Evolutionary conservation across 352 stramenopile species (phyloP).

Genomic region (Pythium sp.): DNA sequence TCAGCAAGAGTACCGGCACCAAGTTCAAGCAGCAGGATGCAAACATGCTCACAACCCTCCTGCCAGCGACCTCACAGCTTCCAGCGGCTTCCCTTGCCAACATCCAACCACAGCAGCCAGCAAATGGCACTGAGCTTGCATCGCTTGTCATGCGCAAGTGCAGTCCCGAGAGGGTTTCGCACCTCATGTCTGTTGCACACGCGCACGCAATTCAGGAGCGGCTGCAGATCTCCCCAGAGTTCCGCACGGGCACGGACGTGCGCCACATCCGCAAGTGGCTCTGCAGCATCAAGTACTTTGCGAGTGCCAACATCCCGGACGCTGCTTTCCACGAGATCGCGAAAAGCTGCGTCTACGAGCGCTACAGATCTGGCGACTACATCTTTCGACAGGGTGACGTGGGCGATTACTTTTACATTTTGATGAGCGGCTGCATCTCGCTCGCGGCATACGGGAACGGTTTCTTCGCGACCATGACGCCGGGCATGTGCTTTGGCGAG

Average conservation of each 20-base stretch:
- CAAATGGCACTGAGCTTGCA: neutral
- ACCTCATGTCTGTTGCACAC: constrained; percentile 33
- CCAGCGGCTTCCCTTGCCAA: neutral
- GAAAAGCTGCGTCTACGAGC: constrained; percentile 38
- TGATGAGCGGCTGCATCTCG: constrained; percentile 61
- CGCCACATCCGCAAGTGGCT: constrained; percentile 71
- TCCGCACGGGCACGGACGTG: constrained; percentile 37
- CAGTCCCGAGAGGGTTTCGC: constrained; percentile 33
- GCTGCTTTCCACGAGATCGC: constrained; percentile 51
- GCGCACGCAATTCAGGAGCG: constrained; percentile 31
- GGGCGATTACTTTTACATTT: constrained; percentile 69
- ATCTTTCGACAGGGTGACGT: constrained; percentile 72
- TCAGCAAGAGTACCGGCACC: neutral
- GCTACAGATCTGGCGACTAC: constrained; percentile 45
- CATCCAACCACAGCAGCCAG: neutral
- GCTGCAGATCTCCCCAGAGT: constrained; percentile 35
- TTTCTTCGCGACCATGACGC: constrained; percentile 65
- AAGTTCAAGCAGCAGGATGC: neutral
- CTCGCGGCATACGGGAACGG: constrained; percentile 66
- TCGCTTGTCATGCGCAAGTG: constrained; percentile 45
- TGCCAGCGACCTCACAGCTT: neutral
- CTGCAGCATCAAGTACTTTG: constrained; percentile 61
- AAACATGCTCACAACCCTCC: neutral
- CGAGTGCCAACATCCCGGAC: constrained; percentile 51
- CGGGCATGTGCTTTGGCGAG: constrained; percentile 66